These are phyloP conservation scores for Fagus sylvatica DNA, from an alignment of 306 rosid genomes.

Conservation along the genomic window DNA sequence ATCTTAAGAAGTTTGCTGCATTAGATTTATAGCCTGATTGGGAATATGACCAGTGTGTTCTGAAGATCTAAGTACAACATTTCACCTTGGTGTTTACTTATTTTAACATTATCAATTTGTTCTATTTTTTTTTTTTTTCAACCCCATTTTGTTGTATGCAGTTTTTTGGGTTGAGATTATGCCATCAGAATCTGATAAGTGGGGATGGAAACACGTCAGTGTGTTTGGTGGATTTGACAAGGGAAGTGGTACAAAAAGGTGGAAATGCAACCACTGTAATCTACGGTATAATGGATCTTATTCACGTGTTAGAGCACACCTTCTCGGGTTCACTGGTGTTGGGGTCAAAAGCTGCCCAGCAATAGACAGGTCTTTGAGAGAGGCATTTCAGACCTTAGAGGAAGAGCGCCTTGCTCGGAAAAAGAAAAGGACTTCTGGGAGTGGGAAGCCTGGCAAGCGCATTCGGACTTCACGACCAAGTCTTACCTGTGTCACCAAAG, in stretches of 20 bases:
- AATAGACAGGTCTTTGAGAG: slow-evolving; percentile 46
- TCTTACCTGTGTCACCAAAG: slow-evolving; percentile 40
- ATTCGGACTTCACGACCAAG: slow-evolving; percentile 32
- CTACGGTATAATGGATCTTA: slow-evolving; percentile 57
- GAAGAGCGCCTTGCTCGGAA: slow-evolving; percentile 46
- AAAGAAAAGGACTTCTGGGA: slow-evolving; percentile 39
- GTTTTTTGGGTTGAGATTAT: slow-evolving; percentile 29
- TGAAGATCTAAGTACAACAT: not conserved
- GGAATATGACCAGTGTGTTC: not conserved
- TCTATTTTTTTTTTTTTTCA: not conserved
- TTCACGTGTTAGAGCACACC: slow-evolving; percentile 67
- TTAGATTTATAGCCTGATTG: not conserved
- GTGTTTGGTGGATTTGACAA: slow-evolving; percentile 69
- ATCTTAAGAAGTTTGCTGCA: not conserved
- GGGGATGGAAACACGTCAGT: slow-evolving; percentile 67
- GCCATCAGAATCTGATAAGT: slow-evolving; percentile 55
- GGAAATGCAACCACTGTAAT: slow-evolving; percentile 70
- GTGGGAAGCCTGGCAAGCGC: slow-evolving; percentile 44
- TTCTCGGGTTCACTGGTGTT: slow-evolving; percentile 61
- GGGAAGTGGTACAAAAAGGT: slow-evolving; percentile 62
- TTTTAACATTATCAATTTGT: slow-evolving; percentile 12
- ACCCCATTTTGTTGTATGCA: slow-evolving; percentile 23
- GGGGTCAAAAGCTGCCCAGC: slow-evolving; percentile 60
- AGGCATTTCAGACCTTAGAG: slow-evolving; percentile 51
- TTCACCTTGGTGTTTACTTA: not conserved